A percentile compares a stretch with the other conserved stretches of the same genome.
These are phyloP conservation scores for Phytophthora tentaculata DNA, from an alignment of 352 stramenopile genomes.

Conservation along the genomic window DNA sequence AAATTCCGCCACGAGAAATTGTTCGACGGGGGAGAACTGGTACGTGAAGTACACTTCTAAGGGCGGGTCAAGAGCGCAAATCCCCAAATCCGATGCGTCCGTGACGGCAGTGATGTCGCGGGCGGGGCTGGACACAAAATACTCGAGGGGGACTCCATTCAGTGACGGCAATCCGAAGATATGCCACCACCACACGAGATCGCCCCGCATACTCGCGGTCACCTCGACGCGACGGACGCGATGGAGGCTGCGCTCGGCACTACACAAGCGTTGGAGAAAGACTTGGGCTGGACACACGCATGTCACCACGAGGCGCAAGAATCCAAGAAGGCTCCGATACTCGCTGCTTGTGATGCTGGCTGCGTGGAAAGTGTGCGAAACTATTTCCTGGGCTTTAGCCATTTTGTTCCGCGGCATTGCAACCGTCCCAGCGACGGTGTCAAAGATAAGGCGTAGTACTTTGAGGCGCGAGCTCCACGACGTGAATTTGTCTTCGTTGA, in stretches of 20 bases:
- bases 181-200: too few relatives aligned
- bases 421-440: not conserved
- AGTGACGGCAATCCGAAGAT: not conserved
- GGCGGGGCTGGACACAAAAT: not conserved
- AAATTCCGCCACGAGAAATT: not conserved
- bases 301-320: slow-evolving; percentile 24
- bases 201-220: not conserved
- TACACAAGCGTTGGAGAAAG: slow-evolving; percentile 21
- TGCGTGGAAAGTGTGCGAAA: not conserved
- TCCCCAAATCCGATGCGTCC: not conserved
- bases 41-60: not conserved
- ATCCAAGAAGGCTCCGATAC: slow-evolving; percentile 20
- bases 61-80: not conserved
- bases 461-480: not conserved
- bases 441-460: not conserved
- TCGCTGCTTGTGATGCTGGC: not conserved
- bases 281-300: slow-evolving; percentile 16
- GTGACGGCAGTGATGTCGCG: not conserved
- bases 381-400: not conserved
- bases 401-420: not conserved
- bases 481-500: not conserved
- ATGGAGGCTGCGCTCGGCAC: not conserved
- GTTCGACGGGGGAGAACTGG: not conserved
- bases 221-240: not conserved
- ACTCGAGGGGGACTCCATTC: not conserved